Evolutionary conservation across 78 protist genomes (phyloP), one percentile per base, ranked within the genome.

Genomic region (Dictyostelium brefeldianum): DNA sequence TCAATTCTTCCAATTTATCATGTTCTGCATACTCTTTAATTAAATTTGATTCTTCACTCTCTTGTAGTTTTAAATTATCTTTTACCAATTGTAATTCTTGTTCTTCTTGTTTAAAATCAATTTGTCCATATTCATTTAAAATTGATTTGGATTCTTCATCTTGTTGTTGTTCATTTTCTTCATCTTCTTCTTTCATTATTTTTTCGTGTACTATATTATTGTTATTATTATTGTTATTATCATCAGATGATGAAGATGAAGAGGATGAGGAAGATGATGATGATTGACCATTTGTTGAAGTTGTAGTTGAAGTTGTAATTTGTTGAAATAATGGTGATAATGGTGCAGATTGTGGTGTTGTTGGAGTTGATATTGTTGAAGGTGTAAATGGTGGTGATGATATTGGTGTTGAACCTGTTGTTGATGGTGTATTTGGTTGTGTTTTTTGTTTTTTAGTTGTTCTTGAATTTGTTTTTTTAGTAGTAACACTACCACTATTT

Each of bases 381-480:
- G 82, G 82, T 17, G 82, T 36, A 25, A 15, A 20, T 36, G 50
- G 5, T 15, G 78, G 20, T 31, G 75, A 67, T 43, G 78, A 71
- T 36, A 36, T 46, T 11, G 50, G 14, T 18, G 78, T 7, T n/a
- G 81, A 14, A 3, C 56, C 46, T 1, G 4, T 29, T 27, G 41
- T 25, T 59, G 69, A 7, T 71, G 78, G 46, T 43, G 78, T 71
- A 17, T 51, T 43, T 18, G 47, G 25, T 46, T 31, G n/a, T 47
- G 41, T 46, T n/a, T 73, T 73, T 73, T 18, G 56, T 47, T 36
- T 46, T 36, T 36, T 47, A 73, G 17, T 73, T 47, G 51, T n/a
- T 73, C 25, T 27, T 41, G 51, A 17, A 29, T 57, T 73, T 43
- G 54, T 54, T 47, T 73, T 73, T 73, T 73, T 73, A 71, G 10